Evolutionary conservation across 495 filamentous ascomycete species (phyloP).

Genomic region (Penicillium arizonense): DNA sequence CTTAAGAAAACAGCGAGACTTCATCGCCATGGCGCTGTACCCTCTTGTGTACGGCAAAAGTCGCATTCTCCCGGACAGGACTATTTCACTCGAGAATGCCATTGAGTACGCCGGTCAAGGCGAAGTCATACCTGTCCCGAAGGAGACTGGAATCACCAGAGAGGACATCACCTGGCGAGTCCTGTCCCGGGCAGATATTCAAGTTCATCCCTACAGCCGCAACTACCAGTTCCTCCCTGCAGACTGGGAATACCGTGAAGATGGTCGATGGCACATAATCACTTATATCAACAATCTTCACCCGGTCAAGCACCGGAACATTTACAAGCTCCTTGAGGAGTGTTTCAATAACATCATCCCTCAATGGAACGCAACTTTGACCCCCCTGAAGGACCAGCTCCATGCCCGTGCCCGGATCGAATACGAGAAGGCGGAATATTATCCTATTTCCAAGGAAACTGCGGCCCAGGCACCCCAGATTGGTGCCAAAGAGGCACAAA

Average conservation of each 20-base stretch:
- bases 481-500: conserved; percentile 17
- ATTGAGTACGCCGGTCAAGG: conserved; percentile 26
- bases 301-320: conserved; percentile 28
- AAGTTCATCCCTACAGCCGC: conserved; percentile 27
- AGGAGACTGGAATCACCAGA: conserved; percentile 28
- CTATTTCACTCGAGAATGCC: conserved; percentile 27
- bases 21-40: conserved; percentile 45
- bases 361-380: conserved; percentile 40
- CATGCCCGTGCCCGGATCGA: conserved; percentile 31
- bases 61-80: conserved; percentile 25
- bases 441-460: conserved; percentile 19
- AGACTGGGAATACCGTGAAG: conserved; percentile 30
- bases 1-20: conserved; percentile 23
- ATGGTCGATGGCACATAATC: conserved; percentile 28
- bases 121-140: conserved; percentile 22
- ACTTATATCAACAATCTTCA: conserved; percentile 52
- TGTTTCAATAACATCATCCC: conserved; percentile 39
- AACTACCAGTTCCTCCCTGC: conserved; percentile 40
- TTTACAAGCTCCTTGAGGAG: conserved; percentile 44
- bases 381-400: conserved; percentile 36
- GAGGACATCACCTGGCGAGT: conserved; percentile 46
- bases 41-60: conserved; percentile 43
- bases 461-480: conserved; percentile 18
- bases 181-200: conserved; percentile 26
- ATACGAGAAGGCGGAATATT: conserved; percentile 33